Conservation (phyloP, 345 rosid species). For the Heritiera fomes region DNA sequence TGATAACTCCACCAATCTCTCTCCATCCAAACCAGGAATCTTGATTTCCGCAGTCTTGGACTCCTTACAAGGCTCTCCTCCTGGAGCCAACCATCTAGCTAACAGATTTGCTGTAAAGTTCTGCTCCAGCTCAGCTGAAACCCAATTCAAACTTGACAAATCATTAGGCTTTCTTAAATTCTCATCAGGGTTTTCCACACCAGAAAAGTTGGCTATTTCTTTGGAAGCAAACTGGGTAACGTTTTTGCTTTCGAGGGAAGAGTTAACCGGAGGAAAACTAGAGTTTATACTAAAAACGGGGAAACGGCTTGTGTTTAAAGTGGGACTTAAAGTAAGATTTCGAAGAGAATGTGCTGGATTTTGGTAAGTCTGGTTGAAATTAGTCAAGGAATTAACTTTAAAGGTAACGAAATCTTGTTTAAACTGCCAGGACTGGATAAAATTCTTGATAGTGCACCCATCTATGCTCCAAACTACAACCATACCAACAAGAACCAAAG, state of each 20-base stretch:
- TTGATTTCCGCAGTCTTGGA: slow-evolving; percentile 55
- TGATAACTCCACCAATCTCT: slow-evolving; percentile 47
- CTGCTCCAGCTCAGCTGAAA: slow-evolving; percentile 48
- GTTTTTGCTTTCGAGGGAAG: slow-evolving; percentile 22
- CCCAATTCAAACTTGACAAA: slow-evolving; percentile 42
- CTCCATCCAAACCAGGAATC: slow-evolving; percentile 59
- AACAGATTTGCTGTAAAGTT: slow-evolving; percentile 55
- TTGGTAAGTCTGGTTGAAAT: slow-evolving; percentile 5
- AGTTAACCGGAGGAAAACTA: slow-evolving; percentile 9
- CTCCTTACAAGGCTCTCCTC: slow-evolving; percentile 66
- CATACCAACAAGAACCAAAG: slow-evolving; percentile 61
- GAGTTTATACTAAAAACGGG: slow-evolving; percentile 15
- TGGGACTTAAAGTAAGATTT: slow-evolving; percentile 12
- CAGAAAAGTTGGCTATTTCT: background rate
- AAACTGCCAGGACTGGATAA: slow-evolving; percentile 61
- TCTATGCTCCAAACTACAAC: slow-evolving; percentile 75
- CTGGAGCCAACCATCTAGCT: slow-evolving; percentile 61
- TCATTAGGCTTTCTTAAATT: background rate
- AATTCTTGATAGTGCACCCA: slow-evolving; percentile 50
- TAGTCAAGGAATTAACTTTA: slow-evolving; percentile 17
- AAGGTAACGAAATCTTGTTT: slow-evolving; percentile 34
- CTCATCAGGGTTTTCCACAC: background rate
- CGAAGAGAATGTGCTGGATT: slow-evolving; percentile 9
- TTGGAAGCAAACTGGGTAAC: background rate
- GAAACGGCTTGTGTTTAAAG: slow-evolving; percentile 4